Conservation (phyloP, 2,329 filamentous ascomycete genomes). For the Fusarium gaditjirri region DNA sequence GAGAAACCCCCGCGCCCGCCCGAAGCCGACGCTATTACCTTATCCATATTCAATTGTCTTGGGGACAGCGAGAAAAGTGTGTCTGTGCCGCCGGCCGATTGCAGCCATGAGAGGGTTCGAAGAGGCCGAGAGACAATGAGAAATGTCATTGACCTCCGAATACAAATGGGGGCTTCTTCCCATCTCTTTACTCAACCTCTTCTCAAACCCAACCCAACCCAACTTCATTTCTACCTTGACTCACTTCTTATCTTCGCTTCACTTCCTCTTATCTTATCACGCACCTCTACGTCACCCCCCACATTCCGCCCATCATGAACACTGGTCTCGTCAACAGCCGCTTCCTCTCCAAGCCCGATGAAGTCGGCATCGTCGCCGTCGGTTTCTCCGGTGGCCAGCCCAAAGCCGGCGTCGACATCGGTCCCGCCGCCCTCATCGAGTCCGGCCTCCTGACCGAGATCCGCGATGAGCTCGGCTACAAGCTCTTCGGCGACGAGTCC, state of each 20-base stretch:
- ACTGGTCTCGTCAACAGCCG: slow-evolving; percentile 69
- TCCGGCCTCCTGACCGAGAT: slow-evolving; percentile 87
- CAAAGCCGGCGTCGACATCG: slow-evolving; percentile 92
- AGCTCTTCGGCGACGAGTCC: slow-evolving; percentile 81
- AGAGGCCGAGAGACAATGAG: slow-evolving; percentile 28
- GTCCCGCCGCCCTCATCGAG: slow-evolving; percentile 87
- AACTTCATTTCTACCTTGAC: neutral
- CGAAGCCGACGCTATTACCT: slow-evolving; percentile 40
- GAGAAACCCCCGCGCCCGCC: slow-evolving; percentile 31
- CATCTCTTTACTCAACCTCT: neutral
- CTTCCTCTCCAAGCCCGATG: slow-evolving; percentile 81
- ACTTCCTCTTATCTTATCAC: slow-evolving; percentile 25
- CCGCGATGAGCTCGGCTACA: slow-evolving; percentile 86
- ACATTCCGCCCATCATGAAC: slow-evolving; percentile 54
- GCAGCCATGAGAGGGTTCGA: slow-evolving; percentile 36
- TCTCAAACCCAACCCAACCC: neutral
- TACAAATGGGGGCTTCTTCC: slow-evolving; percentile 37
- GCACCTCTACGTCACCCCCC: slow-evolving; percentile 42
- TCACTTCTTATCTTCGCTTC: neutral
- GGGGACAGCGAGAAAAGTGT: neutral
- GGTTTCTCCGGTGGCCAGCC: slow-evolving; percentile 95
- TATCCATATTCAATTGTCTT: slow-evolving; percentile 34
- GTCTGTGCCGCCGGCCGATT: slow-evolving; percentile 41
- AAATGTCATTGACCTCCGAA: slow-evolving; percentile 21
- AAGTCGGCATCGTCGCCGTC: slow-evolving; percentile 92